Evolutionary conservation across 257 asterid species (phyloP).

Genomic region (Asclepias syriaca): DNA sequence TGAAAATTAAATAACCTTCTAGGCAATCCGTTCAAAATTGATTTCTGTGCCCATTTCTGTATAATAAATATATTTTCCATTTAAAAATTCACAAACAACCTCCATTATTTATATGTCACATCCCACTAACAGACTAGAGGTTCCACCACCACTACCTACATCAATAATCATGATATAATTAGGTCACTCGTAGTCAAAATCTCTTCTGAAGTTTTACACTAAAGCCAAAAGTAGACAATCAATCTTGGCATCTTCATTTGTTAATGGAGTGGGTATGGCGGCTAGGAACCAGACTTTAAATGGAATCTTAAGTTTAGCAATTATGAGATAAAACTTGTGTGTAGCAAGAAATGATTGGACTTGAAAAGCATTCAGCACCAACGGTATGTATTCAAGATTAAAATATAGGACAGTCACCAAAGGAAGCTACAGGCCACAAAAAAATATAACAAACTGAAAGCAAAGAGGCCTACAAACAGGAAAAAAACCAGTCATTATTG

Average conservation of each 20-base stretch:
- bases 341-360: not conserved
- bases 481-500: not conserved
- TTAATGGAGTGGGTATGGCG: not conserved
- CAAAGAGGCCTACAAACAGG: not conserved
- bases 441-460: not conserved
- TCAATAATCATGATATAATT: not conserved
- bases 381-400: not conserved
- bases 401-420: not conserved
- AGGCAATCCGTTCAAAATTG: not conserved
- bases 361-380: not conserved
- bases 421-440: not conserved
- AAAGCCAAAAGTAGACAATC: not conserved
- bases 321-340: not conserved
- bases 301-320: not conserved
- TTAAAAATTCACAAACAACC: too few species aligned
- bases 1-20: not conserved
- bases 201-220: not conserved
- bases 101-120: too few species aligned
- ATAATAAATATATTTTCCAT: too few species aligned
- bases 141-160: not conserved
- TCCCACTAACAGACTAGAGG: not conserved
- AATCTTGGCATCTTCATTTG: not conserved
- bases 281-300: not conserved
- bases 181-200: not conserved
- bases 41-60: too few species aligned